Percentiles rank a stretch among this genome's conserved stretches.
These are phyloP conservation scores for Nectriaceae sp. DNA, from an alignment of 2,329 filamentous ascomycete species.

Conservation along the genomic window DNA sequence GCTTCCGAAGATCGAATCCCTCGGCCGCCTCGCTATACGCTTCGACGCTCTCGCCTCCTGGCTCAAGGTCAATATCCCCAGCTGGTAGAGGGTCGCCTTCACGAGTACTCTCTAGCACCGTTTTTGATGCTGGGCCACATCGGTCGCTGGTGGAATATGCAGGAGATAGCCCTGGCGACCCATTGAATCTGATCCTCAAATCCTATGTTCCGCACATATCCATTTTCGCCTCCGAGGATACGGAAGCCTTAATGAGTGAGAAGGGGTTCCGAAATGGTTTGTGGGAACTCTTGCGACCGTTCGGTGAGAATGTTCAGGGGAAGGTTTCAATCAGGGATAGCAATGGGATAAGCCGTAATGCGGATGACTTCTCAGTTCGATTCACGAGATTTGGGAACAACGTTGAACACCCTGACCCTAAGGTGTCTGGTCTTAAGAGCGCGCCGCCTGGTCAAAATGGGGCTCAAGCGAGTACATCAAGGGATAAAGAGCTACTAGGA, in stretches of 20 bases:
- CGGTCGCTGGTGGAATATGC: conserved; percentile 47
- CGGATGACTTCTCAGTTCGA: conserved; percentile 87
- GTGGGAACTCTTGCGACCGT: conserved; percentile 84
- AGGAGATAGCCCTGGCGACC: conserved; percentile 52
- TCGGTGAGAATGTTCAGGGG: conserved; percentile 84
- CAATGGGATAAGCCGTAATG: conserved; percentile 76
- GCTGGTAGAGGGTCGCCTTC: conserved; percentile 60
- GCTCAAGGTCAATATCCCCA: conserved; percentile 69
- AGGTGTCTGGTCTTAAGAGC: conserved; percentile 29
- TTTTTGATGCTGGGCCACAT: conserved; percentile 52
- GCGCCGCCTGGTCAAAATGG: conserved; percentile 33
- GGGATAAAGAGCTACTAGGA: conserved; percentile 43
- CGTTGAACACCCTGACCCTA: conserved; percentile 52
- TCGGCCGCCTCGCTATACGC: conserved; percentile 64
- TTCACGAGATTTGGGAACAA: conserved; percentile 73
- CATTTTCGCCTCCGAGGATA: conserved; percentile 84
- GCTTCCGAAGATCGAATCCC: conserved; percentile 56
- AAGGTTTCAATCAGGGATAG: conserved; percentile 92
- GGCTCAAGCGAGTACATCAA: conserved; percentile 28
- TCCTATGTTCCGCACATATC: conserved; percentile 89
- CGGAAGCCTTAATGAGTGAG: conserved; percentile 73
- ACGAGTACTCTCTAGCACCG: conserved; percentile 57
- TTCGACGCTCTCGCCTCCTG: conserved; percentile 67
- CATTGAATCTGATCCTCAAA: conserved; percentile 70
- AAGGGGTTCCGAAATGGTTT: conserved; percentile 86